Percentiles rank a stretch among this genome's conserved stretches.
These are phyloP conservation scores for Shiraia bambusicola DNA, from an alignment of 2,329 filamentous ascomycete genomes.

Conservation along the genomic window DNA sequence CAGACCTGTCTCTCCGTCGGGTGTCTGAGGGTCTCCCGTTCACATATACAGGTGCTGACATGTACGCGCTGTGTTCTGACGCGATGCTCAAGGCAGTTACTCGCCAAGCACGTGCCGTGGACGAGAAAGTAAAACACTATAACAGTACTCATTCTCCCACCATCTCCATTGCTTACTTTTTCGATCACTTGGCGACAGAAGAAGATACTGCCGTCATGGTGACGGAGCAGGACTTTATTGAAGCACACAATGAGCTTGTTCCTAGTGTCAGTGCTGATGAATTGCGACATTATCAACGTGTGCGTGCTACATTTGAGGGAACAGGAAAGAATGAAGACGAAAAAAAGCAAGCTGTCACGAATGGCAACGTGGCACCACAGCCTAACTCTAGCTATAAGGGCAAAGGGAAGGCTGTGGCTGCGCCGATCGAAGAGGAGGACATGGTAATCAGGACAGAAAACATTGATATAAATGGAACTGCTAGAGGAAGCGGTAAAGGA, in stretches of 20 bases:
- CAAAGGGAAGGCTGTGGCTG: slow-evolving; percentile 31
- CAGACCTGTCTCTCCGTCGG: slow-evolving; percentile 70
- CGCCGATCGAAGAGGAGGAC: slow-evolving; percentile 38
- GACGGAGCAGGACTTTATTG: slow-evolving; percentile 81
- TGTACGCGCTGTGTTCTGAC: slow-evolving; percentile 95
- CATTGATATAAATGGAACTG: slow-evolving; percentile 33
- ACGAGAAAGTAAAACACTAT: slow-evolving; percentile 75
- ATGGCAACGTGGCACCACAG: not conserved
- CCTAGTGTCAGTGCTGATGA: slow-evolving; percentile 92
- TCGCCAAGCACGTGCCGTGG: slow-evolving; percentile 78
- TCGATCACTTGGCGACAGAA: slow-evolving; percentile 83
- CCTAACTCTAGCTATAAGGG: slow-evolving; percentile 15
- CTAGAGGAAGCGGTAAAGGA: slow-evolving; percentile 24
- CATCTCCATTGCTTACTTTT: slow-evolving; percentile 89
- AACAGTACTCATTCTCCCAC: slow-evolving; percentile 53
- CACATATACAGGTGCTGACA: slow-evolving; percentile 95
- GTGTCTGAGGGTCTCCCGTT: slow-evolving; percentile 82
- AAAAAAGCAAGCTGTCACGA: slow-evolving; percentile 41
- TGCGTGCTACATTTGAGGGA: slow-evolving; percentile 81
- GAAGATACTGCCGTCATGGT: slow-evolving; percentile 87
- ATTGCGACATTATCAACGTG: slow-evolving; percentile 83
- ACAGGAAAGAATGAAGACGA: slow-evolving; percentile 49
- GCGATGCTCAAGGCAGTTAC: slow-evolving; percentile 99
- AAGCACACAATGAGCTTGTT: slow-evolving; percentile 81
- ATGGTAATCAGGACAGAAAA: slow-evolving; percentile 47